Evolutionary conservation across 2,329 filamentous ascomycete genomes (phyloP), one percentile per base, ranked within the genome.

Genomic region (Arthrobotrys conoides): DNA sequence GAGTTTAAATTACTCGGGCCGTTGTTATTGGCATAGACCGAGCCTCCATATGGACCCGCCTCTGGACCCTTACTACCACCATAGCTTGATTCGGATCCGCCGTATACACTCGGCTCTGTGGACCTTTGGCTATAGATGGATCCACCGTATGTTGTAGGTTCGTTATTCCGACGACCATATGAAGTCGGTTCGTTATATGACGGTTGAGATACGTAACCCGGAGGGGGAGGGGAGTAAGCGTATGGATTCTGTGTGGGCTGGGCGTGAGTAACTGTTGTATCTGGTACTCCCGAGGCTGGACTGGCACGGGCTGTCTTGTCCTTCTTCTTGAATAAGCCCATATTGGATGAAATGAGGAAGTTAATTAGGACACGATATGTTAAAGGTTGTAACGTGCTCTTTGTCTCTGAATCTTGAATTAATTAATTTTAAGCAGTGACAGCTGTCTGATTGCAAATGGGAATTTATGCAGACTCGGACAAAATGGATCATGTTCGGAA

Each of bases 291-390:
- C 41, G 59, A 22, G 0, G 57, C 55, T 6, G 41, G 49, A 9
- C 38, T 61, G 24, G 27, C 3, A 30, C 38, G 36, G 24, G 49
- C 61, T 5, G 70, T 59, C 36, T 73, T 73, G 30, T 66, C 61
- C 30, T 73, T 73, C 46, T 51, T 73, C 33, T 61, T 66, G 49
- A 73, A 73, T n/a, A 73, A 24, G 10, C 70, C 70, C 70, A 73
- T 73, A 18, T 5, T 41, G 44, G 36, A 20, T 24, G 48, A 2
- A 24, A 16, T 2, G 8, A 51, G 2, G 8, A 51, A 2, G 10
- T 51, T 24, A 41, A 12, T 41, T n/a, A 41, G 16, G 12, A 41
- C 16, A 16, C 14, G 14, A 41, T n/a, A 41, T 3, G 5, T 5
- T 14, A 38, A 38, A 38, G 8, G 36, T 38, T 2, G 8, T 2